Base-by-base conservation (phyloP, 768 basidiomycete genomes). In the Chalciporus pseudorubinellus region DNA sequence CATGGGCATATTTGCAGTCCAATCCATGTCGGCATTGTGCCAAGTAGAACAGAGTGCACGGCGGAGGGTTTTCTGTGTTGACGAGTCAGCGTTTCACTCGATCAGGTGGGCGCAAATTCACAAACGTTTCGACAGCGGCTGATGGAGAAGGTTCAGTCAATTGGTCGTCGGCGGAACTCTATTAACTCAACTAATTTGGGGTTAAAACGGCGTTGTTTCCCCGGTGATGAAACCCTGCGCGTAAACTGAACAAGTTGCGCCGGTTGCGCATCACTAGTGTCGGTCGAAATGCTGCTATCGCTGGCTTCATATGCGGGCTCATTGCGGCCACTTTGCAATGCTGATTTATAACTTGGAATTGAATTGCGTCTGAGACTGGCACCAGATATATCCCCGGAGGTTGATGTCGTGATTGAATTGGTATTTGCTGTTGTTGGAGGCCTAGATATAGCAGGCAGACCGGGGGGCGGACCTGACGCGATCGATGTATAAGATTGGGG, bases 1-100 rank as follows among this genome's bases (percentile, higher is more conserved):
- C 79, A 51, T 87, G 84, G 13, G 67, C 78, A 53, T 80, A 86
- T 67, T 76, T 80, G 63, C 84, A 87, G 21, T 76, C 74, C 9
- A 69, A 61, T 14, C 80, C 83, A 49, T 78, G 77, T 60, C 82
- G 81, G 72, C 85, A 86, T 42, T 72, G 74, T 26, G 80, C 75
- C 22, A 86, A 71, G 62, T 85, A 86, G 67, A 81, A 84, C 44
- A 83, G 67, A 16, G 83, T 85, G 62, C 85, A 86, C 14, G 85
- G 84, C 20, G 85, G 78, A 2, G 84, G 84, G 59, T 72, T 79
- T 59, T 85, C 83, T 58, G 49, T 36, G 19, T 42, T 26, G 19
- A 43, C 19, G 12, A 13, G 36, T 59, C 26, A 52, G 46, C 12
- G 26, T 20, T 9, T 16, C 21, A 16, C 8, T 40, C 33, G 5